A percentile compares a stretch with the other conserved stretches of the same genome.
phyloP scores from a whole-genome alignment of 805 yeast genomes.

The Metschnikowia picachoensis region DNA sequence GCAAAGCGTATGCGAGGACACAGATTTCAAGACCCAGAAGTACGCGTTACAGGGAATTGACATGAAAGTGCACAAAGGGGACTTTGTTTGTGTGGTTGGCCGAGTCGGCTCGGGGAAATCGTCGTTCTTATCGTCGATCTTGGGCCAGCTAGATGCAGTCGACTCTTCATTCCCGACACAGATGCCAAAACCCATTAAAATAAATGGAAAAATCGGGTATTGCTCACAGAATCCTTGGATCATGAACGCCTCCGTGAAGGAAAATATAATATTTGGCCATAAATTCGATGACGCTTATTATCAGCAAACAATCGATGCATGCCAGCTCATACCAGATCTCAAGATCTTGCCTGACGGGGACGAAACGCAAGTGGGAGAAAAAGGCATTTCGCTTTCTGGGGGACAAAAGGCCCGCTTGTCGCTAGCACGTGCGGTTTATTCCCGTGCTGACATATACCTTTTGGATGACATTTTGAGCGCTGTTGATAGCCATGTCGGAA shows the following conservation, averaged over 20 bases:
- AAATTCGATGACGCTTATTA: conserved; percentile 29
- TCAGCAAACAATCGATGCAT: conserved; percentile 32
- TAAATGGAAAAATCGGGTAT: conserved; percentile 36
- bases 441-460: conserved; percentile 38
- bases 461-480: conserved; percentile 42
- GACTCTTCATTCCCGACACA: conserved; percentile 3
- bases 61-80: conserved; percentile 11
- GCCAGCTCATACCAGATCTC: conserved; percentile 35
- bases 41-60: conserved; percentile 12
- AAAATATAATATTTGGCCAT: conserved; percentile 38
- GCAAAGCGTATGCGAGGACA: conserved; percentile 5
- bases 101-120: conserved; percentile 18
- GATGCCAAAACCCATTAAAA: conserved; percentile 13
- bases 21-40: conserved; percentile 24
- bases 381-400: conserved; percentile 41
- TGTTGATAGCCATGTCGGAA: conserved; percentile 42
- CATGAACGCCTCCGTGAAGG: conserved; percentile 37
- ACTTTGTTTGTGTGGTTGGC: conserved; percentile 17
- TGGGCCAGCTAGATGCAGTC: conserved; percentile 17
- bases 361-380: conserved; percentile 41
- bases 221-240: conserved; percentile 43
- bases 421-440: conserved; percentile 40
- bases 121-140: conserved; percentile 12
- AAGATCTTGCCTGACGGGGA: conserved; percentile 38
- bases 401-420: conserved; percentile 43